phyloP scores from a whole-genome alignment of 2,329 filamentous ascomycete genomes.

The Emergomyces africanus region DNA sequence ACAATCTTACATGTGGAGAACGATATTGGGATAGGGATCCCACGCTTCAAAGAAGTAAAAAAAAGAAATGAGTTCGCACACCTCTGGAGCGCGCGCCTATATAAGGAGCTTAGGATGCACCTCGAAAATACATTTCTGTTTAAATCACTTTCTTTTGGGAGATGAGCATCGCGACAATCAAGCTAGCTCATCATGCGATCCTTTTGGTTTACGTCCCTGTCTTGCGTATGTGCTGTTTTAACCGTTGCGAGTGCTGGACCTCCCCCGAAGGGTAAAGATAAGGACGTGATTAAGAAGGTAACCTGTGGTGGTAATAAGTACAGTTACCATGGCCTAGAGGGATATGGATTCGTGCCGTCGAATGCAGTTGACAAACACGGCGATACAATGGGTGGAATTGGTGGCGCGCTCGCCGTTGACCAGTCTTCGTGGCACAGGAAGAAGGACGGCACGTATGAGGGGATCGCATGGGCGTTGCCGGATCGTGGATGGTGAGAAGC shows the following conservation, averaged over 20 bases:
- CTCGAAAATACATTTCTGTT: not conserved
- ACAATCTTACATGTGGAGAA: not conserved
- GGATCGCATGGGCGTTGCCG: constrained; percentile 50
- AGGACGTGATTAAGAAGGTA: constrained; percentile 32
- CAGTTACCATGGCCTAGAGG: constrained; percentile 53
- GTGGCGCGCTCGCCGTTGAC: constrained; percentile 53
- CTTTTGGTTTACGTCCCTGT: constrained; percentile 1
- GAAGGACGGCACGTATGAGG: constrained; percentile 42
- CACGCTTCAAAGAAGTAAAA: not conserved
- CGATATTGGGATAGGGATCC: not conserved
- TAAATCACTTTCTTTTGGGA: not conserved
- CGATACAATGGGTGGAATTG: constrained; percentile 56
- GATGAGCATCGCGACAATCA: not conserved
- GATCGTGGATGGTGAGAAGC: constrained; percentile 51
- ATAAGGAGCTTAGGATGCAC: not conserved
- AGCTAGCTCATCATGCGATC: constrained; percentile 16
- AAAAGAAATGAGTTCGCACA: not conserved
- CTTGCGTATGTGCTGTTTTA: not conserved
- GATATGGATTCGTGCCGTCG: constrained; percentile 49
- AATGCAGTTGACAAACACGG: constrained; percentile 53
- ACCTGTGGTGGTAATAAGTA: constrained; percentile 50
- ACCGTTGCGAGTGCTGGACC: constrained; percentile 11
- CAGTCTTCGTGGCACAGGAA: constrained; percentile 45
- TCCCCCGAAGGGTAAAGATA: not conserved
- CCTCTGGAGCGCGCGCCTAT: not conserved